Evolutionary conservation across 768 basidiomycete genomes (phyloP).

Genomic region (Trametopsis cervina): DNA sequence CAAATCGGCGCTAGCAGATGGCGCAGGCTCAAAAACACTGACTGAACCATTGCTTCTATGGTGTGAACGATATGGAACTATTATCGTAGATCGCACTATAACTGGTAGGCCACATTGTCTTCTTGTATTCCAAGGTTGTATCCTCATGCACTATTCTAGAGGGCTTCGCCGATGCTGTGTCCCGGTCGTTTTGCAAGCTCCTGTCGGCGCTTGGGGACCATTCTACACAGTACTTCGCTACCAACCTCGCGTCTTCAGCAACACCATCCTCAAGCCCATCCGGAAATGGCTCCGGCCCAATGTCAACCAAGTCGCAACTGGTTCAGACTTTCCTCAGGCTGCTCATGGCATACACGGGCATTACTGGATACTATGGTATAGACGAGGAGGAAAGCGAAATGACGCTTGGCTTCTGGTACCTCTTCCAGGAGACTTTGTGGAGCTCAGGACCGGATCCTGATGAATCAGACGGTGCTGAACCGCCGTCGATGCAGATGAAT

Average conservation of each 20-base stretch:
- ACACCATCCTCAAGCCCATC: slow-evolving; percentile 15
- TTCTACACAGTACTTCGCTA: slow-evolving; percentile 70
- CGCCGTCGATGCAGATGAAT: slow-evolving; percentile 18
- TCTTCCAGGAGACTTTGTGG: slow-evolving; percentile 86
- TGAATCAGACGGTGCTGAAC: slow-evolving; percentile 20
- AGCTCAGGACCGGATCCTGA: slow-evolving; percentile 35
- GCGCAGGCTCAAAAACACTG: slow-evolving; percentile 59
- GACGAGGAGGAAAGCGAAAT: slow-evolving; percentile 89
- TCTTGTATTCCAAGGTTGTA: too few species aligned
- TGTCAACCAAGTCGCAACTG: slow-evolving; percentile 21
- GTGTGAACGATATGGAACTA: slow-evolving; percentile 50
- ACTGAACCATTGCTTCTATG: slow-evolving; percentile 86
- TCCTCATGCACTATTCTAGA: slow-evolving; percentile 17
- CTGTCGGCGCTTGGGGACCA: slow-evolving; percentile 81
- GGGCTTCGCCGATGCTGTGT: slow-evolving; percentile 45
- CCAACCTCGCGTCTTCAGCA: slow-evolving; percentile 47
- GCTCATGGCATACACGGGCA: slow-evolving; percentile 65
- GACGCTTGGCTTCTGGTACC: slow-evolving; percentile 85
- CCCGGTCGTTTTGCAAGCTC: slow-evolving; percentile 75
- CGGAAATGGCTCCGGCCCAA: not conserved
- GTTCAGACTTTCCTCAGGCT: slow-evolving; percentile 64
- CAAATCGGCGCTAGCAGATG: slow-evolving; percentile 65
- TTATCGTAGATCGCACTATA: slow-evolving; percentile 34
- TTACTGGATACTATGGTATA: slow-evolving; percentile 68
- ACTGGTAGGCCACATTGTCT: slow-evolving; percentile 25